Conservation (phyloP, 2,329 filamentous ascomycete genomes). For the Leptographium wingfieldii region DNA sequence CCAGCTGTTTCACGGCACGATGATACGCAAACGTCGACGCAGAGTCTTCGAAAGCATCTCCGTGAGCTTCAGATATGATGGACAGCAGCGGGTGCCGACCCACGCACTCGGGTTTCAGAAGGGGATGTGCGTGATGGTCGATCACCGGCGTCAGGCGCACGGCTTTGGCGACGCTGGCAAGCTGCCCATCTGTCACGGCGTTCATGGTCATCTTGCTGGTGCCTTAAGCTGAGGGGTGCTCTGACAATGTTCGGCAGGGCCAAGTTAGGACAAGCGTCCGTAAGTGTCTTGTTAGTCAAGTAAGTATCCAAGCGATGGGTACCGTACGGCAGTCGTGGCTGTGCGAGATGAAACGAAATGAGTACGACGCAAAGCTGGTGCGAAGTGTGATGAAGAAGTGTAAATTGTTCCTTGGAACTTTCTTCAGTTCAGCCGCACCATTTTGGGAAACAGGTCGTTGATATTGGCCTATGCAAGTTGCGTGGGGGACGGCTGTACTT, state of each 20-base stretch:
- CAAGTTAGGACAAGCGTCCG: background rate
- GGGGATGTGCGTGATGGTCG: conserved; percentile 61
- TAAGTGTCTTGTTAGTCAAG: background rate
- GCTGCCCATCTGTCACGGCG: conserved; percentile 10
- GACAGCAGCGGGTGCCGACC: conserved; percentile 37
- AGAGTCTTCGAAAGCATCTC: conserved; percentile 50
- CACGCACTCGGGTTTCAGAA: conserved; percentile 40
- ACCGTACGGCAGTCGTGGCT: background rate
- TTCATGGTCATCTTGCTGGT: background rate
- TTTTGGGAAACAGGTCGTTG: background rate
- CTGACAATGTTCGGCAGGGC: background rate
- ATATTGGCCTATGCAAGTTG: background rate
- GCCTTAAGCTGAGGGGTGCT: background rate
- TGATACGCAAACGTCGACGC: conserved; percentile 54
- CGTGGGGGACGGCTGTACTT: background rate
- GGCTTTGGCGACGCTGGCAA: conserved; percentile 22
- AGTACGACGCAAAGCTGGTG: too few relatives aligned
- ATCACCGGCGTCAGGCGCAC: conserved; percentile 50
- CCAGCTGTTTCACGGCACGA: conserved; percentile 56
- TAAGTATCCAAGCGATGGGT: background rate
- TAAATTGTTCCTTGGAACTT: background rate
- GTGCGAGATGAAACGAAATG: background rate
- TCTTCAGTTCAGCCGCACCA: background rate
- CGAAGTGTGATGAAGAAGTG: background rate
- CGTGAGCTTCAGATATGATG: conserved; percentile 62